Percentiles rank a stretch among this genome's conserved stretches.
Conservation (phyloP, 2,329 filamentous ascomycete species). For the Nothophoma quercina region DNA sequence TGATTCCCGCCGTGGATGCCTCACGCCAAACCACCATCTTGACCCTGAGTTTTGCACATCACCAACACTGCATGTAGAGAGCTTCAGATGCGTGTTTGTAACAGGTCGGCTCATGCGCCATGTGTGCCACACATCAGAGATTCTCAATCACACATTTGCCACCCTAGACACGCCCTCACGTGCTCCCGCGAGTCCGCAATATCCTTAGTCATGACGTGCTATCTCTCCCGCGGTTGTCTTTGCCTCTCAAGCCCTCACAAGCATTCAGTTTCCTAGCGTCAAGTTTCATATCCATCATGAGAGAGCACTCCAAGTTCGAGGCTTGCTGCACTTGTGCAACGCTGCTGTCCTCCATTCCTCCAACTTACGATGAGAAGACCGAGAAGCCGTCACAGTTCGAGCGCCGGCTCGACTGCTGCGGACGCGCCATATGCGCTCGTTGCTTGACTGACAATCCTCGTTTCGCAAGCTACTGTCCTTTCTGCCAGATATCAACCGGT, state of each 20-base stretch:
- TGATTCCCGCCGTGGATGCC: slow-evolving; percentile 8
- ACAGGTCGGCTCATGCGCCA: neutral
- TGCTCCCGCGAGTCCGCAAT: slow-evolving; percentile 28
- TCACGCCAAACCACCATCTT: slow-evolving; percentile 12
- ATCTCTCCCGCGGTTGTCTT: slow-evolving; percentile 23
- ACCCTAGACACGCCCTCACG: slow-evolving; percentile 26
- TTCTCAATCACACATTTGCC: neutral
- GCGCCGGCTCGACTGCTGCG: slow-evolving; percentile 72
- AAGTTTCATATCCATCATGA: slow-evolving; percentile 7
- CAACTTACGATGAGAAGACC: slow-evolving; percentile 60
- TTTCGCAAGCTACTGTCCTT: slow-evolving; percentile 73
- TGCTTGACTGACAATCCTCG: slow-evolving; percentile 75
- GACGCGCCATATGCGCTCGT: slow-evolving; percentile 72
- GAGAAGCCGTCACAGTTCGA: slow-evolving; percentile 69
- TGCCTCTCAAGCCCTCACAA: slow-evolving; percentile 16
- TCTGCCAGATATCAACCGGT: slow-evolving; percentile 74
- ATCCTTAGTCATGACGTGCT: slow-evolving; percentile 46
- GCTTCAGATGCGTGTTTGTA: neutral
- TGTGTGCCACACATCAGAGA: neutral
- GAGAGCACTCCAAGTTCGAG: slow-evolving; percentile 41
- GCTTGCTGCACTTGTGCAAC: slow-evolving; percentile 76
- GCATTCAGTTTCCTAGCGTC: slow-evolving; percentile 1
- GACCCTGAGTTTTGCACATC: slow-evolving; percentile 7
- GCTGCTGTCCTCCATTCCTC: slow-evolving; percentile 63
- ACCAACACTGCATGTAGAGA: neutral